phyloP scores from a whole-genome alignment of 108 stramenopile genomes.

The Cafeteria roenbergensis region DNA sequence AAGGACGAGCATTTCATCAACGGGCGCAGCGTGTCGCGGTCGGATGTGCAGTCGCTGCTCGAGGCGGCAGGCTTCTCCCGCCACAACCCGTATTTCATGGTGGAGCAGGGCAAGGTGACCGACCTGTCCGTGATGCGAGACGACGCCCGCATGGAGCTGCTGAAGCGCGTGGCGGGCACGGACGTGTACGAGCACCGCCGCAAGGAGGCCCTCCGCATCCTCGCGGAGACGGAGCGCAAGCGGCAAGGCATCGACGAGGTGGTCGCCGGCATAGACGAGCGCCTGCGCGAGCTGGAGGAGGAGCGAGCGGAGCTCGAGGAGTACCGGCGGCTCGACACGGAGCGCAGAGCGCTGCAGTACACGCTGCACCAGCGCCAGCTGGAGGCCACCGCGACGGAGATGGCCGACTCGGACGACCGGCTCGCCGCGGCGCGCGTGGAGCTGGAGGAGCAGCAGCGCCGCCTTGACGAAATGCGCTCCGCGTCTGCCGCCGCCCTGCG shows the following conservation, averaged over 20 bases:
- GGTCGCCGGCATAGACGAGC: conserved; percentile 65
- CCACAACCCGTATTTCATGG: conserved; percentile 98
- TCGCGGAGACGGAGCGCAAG: conserved; percentile 70
- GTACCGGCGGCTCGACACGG: conserved; percentile 75
- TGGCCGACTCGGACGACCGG: conserved; percentile 65
- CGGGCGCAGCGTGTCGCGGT: conserved; percentile 71
- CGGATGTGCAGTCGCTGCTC: conserved; percentile 72
- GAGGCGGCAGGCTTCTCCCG: conserved; percentile 95
- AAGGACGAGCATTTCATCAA: conserved; percentile 99
- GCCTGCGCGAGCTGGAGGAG: conserved; percentile 71
- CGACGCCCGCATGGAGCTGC: conserved; percentile 65
- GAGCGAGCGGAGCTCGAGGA: conserved; percentile 88
- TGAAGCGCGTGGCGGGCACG: conserved; percentile 90
- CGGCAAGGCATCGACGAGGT: conserved; percentile 78
- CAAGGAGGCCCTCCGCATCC: conserved; percentile 67
- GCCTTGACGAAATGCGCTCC: conserved; percentile 42
- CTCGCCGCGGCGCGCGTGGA: conserved; percentile 51
- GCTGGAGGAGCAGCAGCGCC: conserved; percentile 52
- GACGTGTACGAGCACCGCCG: conserved; percentile 95
- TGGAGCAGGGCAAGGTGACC: conserved; percentile 96
- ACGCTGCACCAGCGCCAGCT: conserved; percentile 88
- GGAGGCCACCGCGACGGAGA: conserved; percentile 33
- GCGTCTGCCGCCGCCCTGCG: no score
- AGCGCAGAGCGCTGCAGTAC: conserved; percentile 80
- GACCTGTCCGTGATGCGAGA: conserved; percentile 86